These are phyloP conservation scores for Fusarium albosuccineum DNA, from an alignment of 2,329 filamentous ascomycete genomes.

Conservation along the genomic window DNA sequence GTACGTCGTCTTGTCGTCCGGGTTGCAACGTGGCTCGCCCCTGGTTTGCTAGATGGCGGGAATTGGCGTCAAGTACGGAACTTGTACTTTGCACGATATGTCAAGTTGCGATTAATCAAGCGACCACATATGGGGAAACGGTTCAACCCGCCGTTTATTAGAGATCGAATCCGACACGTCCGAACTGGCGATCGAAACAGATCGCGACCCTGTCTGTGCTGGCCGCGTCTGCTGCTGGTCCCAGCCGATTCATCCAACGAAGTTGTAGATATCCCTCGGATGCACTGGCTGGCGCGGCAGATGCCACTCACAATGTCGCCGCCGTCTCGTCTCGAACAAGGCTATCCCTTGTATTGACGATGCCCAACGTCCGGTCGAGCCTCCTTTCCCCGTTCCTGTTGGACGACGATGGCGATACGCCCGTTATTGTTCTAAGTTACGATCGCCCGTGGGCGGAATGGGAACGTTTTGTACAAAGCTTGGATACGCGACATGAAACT, in stretches of 20 bases:
- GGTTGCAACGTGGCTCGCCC: constrained; percentile 42
- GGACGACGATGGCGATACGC: constrained; percentile 36
- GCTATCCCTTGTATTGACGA: constrained; percentile 46
- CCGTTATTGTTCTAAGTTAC: constrained; percentile 40
- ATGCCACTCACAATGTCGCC: constrained; percentile 30
- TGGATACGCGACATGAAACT: constrained; percentile 36
- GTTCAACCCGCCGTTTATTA: constrained; percentile 43
- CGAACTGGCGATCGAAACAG: constrained; percentile 28
- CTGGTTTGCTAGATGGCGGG: constrained; percentile 34
- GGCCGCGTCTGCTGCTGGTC: constrained; percentile 16
- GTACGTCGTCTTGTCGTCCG: constrained; percentile 22
- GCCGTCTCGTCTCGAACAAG: constrained; percentile 43
- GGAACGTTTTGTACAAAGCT: constrained; percentile 25
- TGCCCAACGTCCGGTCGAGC: constrained; percentile 42
- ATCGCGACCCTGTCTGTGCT: constrained; percentile 36
- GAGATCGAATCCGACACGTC: constrained; percentile 38
- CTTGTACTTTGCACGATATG: constrained; percentile 27
- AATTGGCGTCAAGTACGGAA: constrained; percentile 38
- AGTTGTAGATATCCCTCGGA: constrained; percentile 32
- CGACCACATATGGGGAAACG: constrained; percentile 24
- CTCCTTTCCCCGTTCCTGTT: constrained; percentile 29
- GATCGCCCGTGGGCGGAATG: constrained; percentile 41
- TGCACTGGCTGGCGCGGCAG: constrained; percentile 31
- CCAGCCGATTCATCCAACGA: constrained; percentile 26
- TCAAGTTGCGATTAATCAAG: constrained; percentile 32